A percentile compares a stretch with the other conserved stretches of the same genome.
Conservation (phyloP, 2,329 filamentous ascomycete genomes). For the Penicillium sp. region DNA sequence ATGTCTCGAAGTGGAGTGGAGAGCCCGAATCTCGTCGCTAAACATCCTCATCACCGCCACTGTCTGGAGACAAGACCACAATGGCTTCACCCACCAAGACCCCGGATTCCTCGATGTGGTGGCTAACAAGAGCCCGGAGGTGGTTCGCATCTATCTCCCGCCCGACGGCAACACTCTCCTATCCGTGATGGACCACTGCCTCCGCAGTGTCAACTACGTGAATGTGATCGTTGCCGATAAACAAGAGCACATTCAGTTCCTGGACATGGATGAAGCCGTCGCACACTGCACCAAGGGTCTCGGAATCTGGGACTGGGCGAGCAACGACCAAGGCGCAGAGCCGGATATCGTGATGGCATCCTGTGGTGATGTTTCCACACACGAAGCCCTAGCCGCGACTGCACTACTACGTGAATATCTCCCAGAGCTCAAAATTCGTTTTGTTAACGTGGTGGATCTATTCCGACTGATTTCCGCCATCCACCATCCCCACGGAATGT, state of each 20-base stretch:
- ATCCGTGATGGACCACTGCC: constrained; percentile 73
- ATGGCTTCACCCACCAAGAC: constrained; percentile 79
- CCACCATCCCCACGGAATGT: constrained; percentile 73
- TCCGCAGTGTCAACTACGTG: constrained; percentile 73
- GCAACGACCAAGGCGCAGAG: constrained; percentile 66
- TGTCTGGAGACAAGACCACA: constrained; percentile 81
- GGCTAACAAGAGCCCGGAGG: constrained; percentile 75
- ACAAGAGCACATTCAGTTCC: constrained; percentile 73
- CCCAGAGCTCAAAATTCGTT: constrained; percentile 71
- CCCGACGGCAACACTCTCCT: constrained; percentile 77
- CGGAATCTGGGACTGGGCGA: constrained; percentile 76
- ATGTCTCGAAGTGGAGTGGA: constrained; percentile 76
- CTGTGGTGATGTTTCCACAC: constrained; percentile 72
- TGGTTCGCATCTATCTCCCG: constrained; percentile 77
- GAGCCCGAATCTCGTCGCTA: constrained; percentile 69
- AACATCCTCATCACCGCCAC: constrained; percentile 78
- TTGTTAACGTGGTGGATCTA: constrained; percentile 76
- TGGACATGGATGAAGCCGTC: constrained; percentile 70
- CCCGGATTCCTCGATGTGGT: constrained; percentile 78
- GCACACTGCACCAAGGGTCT: constrained; percentile 76
- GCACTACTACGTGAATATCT: constrained; percentile 70
- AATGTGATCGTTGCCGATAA: constrained; percentile 80
- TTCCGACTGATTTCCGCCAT: constrained; percentile 72
- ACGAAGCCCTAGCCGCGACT: constrained; percentile 72
- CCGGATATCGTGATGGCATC: constrained; percentile 75